These are phyloP conservation scores for Meyerozyma smithsonii DNA, from an alignment of 1,139 yeast genomes.

Conservation along the genomic window DNA sequence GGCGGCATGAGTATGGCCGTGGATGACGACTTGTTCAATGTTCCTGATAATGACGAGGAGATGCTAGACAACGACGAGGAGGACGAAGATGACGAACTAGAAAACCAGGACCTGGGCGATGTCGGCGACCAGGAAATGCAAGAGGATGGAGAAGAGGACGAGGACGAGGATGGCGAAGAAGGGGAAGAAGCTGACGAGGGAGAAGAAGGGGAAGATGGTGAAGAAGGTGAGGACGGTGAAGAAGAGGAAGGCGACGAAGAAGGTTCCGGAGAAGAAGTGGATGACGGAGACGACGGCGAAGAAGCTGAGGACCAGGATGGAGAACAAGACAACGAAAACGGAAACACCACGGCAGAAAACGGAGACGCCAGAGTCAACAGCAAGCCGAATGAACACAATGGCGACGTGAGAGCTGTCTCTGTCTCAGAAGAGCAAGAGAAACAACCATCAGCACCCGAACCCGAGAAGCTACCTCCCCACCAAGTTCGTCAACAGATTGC, in stretches of 20 bases:
- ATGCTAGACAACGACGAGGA: slow-evolving; percentile 16
- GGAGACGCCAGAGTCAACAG: slow-evolving; percentile 3
- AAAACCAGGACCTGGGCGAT: slow-evolving; percentile 11
- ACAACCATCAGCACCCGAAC: background rate
- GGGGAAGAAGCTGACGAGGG: slow-evolving; percentile 4
- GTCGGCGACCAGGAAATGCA: slow-evolving; percentile 13
- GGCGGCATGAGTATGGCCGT: slow-evolving; percentile 10
- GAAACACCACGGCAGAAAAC: slow-evolving; percentile 4
- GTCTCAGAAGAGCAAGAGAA: slow-evolving; percentile 4
- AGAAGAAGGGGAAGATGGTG: slow-evolving; percentile 4
- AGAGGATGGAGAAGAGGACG: slow-evolving; percentile 7
- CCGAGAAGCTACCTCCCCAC: slow-evolving; percentile 12
- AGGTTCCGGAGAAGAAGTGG: slow-evolving; percentile 25
- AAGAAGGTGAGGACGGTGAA: slow-evolving; percentile 8
- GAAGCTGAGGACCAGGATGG: slow-evolving; percentile 7
- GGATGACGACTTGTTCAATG: slow-evolving; percentile 24
- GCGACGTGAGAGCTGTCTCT: slow-evolving; percentile 2
- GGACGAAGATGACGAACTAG: slow-evolving; percentile 10
- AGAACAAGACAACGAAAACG: slow-evolving; percentile 7
- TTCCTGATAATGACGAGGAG: slow-evolving; percentile 20
- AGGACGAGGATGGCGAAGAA: slow-evolving; percentile 13
- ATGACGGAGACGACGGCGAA: slow-evolving; percentile 14
- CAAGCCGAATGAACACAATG: background rate
- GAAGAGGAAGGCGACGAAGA: slow-evolving; percentile 23
- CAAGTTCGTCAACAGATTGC: slow-evolving; percentile 34